Conservation (phyloP, 2,329 filamentous ascomycete genomes). For the Neonectria coccinea region DNA sequence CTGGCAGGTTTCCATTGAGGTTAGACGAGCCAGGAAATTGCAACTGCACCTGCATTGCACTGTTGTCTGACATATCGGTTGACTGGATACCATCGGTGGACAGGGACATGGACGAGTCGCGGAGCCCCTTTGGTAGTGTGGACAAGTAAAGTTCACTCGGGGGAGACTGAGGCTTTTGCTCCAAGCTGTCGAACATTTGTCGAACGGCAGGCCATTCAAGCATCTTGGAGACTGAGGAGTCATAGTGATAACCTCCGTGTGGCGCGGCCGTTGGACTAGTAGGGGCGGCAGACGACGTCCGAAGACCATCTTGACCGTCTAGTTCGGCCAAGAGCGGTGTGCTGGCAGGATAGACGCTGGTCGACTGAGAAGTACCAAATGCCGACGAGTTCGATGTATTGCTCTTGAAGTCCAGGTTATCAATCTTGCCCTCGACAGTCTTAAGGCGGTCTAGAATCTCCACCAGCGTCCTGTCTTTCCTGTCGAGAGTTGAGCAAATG, state of each 20-base stretch:
- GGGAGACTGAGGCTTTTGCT: conserved; percentile 38
- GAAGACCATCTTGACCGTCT: conserved; percentile 39
- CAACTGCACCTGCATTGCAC: conserved; percentile 37
- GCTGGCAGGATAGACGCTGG: conserved; percentile 36
- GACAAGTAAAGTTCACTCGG: conserved; percentile 34
- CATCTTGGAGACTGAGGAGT: conserved; percentile 42
- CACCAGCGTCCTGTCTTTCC: conserved; percentile 72
- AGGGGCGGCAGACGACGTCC: conserved; percentile 35
- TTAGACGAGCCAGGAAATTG: conserved; percentile 34
- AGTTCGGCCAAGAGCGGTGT: conserved; percentile 39
- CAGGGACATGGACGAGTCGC: conserved; percentile 36
- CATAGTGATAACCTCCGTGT: conserved; percentile 46
- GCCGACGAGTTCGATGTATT: conserved; percentile 30
- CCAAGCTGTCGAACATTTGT: conserved; percentile 42
- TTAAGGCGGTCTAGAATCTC: conserved; percentile 70
- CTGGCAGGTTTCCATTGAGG: conserved; percentile 35
- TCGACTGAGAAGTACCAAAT: conserved; percentile 38
- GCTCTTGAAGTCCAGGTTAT: conserved; percentile 51
- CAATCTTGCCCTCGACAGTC: conserved; percentile 67
- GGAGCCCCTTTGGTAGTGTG: conserved; percentile 37
- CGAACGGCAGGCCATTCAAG: conserved; percentile 45
- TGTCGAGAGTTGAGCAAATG: conserved; percentile 46
- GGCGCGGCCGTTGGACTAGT: conserved; percentile 34
- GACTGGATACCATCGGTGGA: conserved; percentile 41
- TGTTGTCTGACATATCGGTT: conserved; percentile 33